These are phyloP conservation scores for Albugo laibachii DNA, from an alignment of 352 stramenopile genomes.

Conservation along the genomic window DNA sequence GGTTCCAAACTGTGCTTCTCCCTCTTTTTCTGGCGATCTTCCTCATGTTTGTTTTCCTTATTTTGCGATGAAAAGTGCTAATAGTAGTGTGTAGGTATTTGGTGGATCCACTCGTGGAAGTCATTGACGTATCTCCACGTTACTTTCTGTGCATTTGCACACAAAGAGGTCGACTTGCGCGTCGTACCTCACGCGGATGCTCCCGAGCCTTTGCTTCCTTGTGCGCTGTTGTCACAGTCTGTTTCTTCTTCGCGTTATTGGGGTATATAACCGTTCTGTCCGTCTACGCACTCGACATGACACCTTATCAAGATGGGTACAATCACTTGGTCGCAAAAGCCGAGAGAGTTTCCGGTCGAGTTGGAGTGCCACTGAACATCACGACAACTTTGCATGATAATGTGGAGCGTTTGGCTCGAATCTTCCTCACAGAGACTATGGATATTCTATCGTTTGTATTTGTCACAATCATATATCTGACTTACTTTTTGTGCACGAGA, in stretches of 20 bases:
- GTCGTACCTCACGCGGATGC: constrained; percentile 56
- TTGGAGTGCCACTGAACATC: constrained; percentile 71
- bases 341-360: constrained; percentile 40
- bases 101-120: constrained; percentile 67
- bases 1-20: constrained; percentile 69
- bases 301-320: constrained; percentile 67
- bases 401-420: constrained; percentile 65
- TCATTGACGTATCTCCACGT: constrained; percentile 74
- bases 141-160: constrained; percentile 79
- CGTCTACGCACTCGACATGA: constrained; percentile 61
- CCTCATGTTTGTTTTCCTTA: constrained; percentile 26
- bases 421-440: constrained; percentile 77
- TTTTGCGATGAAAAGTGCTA: background rate
- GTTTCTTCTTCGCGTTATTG: constrained; percentile 69
- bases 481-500: constrained; percentile 77
- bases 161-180: constrained; percentile 42
- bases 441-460: constrained; percentile 78
- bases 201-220: constrained; percentile 69
- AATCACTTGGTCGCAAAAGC: constrained; percentile 43
- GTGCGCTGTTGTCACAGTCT: constrained; percentile 67
- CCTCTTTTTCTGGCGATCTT: constrained; percentile 80
- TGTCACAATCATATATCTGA: constrained; percentile 79
- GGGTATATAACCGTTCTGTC: constrained; percentile 79
- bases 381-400: constrained; percentile 80
- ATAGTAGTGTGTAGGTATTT: constrained; percentile 24